Conservation (phyloP, 116 monocot species). For the Phalaenopsis hybrid region DNA sequence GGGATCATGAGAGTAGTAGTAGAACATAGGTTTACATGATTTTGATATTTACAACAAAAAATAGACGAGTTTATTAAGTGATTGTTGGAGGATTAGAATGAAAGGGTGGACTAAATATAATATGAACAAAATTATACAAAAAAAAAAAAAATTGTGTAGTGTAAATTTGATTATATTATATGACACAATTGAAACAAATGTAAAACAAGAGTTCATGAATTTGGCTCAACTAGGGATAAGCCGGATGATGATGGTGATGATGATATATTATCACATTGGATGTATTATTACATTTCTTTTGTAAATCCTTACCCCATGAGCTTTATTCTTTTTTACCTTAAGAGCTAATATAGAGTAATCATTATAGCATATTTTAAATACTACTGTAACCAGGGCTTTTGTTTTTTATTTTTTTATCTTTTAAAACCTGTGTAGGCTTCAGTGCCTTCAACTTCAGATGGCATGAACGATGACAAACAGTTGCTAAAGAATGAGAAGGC, state of each 20-base stretch:
- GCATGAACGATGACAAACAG: conserved; percentile 40
- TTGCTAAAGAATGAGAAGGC: conserved; percentile 52
- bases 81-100: neutral
- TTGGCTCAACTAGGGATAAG: neutral
- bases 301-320: neutral
- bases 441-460: conserved; percentile 31
- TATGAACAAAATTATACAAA: neutral
- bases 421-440: conserved; percentile 23
- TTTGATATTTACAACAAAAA: neutral
- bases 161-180: neutral
- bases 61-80: neutral
- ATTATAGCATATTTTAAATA: neutral
- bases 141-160: neutral
- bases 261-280: neutral
- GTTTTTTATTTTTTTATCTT: neutral
- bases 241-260: neutral
- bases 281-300: neutral
- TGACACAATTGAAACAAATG: neutral
- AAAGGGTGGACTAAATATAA: neutral
- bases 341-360: neutral
- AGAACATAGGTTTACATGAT: neutral
- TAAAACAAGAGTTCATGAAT: neutral
- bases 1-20: neutral
- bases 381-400: neutral
- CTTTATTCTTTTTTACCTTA: neutral